Base-by-base conservation (phyloP, 768 basidiomycete genomes). In the Boletus barrowsii region DNA sequence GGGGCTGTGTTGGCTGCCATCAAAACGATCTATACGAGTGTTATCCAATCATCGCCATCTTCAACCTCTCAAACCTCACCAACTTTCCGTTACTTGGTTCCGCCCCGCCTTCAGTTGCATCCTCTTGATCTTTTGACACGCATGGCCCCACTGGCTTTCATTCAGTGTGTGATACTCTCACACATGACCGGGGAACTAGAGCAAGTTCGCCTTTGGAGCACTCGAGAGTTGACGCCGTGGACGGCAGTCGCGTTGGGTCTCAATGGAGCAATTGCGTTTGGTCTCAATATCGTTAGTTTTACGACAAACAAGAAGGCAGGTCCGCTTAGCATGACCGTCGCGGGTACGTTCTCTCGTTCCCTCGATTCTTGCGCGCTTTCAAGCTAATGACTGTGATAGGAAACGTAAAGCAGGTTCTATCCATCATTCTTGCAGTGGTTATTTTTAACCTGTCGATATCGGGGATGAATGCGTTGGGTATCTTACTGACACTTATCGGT, bases 271-370 rank as follows among this genome's bases (percentile, higher is more conserved):
- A 84, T 98, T 63, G 97, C 97, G 4, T 98, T 97, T 65, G 88
- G 84, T 14, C 76, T 99, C 48, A 99, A 98, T 62, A 84, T 98
- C 3, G 90, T 97, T 53, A 91, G 88, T 68, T 97, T 99, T 66
- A 90, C 90, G 39, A 91, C 97, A n/a, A 99, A 98, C 73, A 87
- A 87, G 71, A 86, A 88, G 66, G 86, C 92, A 0, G 93, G 94
- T 3, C 86, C 93, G 13, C 67, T 96, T 58, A 88, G 87, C 44
- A 96, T 95, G 89, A 91, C 88, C 10, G 93, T 96, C 44, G 90
- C 92, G 55, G 88, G 87, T 90, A 55, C 51, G 83, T 76, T 49
- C 22, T 17, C 26, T 29, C 22, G 42, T 47, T 29, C 30, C 40
- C 29, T 13, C 43, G 32, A 6, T 46, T 49, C 40, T 47, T 33